Percentiles rank a stretch among this genome's conserved stretches.
Evolutionary conservation across 1,284 basidiomycete species (phyloP).

Genomic region (Lignosus rhinocerotis): DNA sequence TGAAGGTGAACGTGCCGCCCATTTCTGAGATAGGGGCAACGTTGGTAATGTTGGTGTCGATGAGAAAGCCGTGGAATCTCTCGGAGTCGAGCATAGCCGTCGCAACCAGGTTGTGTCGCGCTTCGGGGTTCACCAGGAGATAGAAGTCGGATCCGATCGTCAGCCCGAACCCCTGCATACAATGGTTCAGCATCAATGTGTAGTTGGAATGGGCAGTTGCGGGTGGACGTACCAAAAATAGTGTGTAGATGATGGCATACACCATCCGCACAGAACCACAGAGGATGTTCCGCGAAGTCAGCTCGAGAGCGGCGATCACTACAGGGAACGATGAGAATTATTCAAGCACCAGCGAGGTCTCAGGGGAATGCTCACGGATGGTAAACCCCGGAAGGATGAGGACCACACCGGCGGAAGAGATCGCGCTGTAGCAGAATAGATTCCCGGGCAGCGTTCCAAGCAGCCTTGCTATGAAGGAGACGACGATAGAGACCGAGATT

Average conservation of each 20-base stretch:
- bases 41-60: conserved; percentile 47
- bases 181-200: background rate
- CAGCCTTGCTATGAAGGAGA: conserved; percentile 78
- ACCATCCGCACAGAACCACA: conserved; percentile 88
- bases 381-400: conserved; percentile 81
- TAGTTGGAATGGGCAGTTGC: background rate
- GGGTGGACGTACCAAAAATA: conserved; percentile 63
- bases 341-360: background rate
- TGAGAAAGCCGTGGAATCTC: conserved; percentile 64
- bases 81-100: conserved; percentile 37
- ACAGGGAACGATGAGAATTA: background rate
- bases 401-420: conserved; percentile 81
- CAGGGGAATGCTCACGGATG: conserved; percentile 49
- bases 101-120: conserved; percentile 49
- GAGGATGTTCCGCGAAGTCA: conserved; percentile 81
- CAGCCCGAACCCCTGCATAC: conserved; percentile 73
- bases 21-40: conserved; percentile 42
- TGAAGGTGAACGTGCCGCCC: conserved; percentile 64
- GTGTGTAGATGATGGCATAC: conserved; percentile 85
- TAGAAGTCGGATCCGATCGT: conserved; percentile 87
- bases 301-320: conserved; percentile 83
- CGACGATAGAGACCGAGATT: conserved; percentile 80
- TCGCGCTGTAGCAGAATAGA: conserved; percentile 81
- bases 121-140: conserved; percentile 69
- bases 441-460: conserved; percentile 68